A percentile compares a stretch with the other conserved stretches of the same genome.
Conservation (phyloP, 768 basidiomycete species). For the Phaeotremella skinneri region DNA sequence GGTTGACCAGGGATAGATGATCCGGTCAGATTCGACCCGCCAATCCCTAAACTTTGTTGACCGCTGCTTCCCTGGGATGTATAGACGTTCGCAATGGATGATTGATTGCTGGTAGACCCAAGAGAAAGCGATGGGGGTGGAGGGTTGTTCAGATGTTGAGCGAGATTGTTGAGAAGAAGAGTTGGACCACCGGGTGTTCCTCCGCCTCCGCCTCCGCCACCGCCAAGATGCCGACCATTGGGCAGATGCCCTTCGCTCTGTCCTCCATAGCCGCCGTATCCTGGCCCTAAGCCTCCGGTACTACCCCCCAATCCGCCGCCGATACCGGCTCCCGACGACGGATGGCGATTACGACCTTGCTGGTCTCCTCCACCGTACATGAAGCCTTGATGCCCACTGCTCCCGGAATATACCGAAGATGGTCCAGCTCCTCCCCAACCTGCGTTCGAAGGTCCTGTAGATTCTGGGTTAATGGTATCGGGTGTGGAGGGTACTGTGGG, state of each 20-base stretch:
- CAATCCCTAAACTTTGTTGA: conserved; percentile 15
- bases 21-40: background rate
- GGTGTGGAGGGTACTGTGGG: conserved; percentile 28
- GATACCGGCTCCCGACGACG: background rate
- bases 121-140: conserved; percentile 31
- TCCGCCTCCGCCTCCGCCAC: conserved; percentile 6
- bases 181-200: conserved; percentile 21
- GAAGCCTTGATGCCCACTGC: background rate
- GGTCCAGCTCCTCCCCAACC: background rate
- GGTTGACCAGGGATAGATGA: background rate
- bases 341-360: conserved; percentile 2
- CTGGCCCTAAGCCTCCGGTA: background rate
- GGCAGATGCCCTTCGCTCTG: background rate
- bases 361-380: background rate
- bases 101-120: conserved; percentile 3
- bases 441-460: background rate
- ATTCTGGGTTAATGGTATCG: conserved; percentile 15
- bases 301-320: background rate
- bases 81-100: conserved; percentile 17
- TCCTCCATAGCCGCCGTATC: conserved; percentile 1
- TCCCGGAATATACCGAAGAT: background rate
- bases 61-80: conserved; percentile 28
- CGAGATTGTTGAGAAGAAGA: conserved; percentile 39
- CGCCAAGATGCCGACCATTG: background rate
- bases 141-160: conserved; percentile 52